Evolutionary conservation across 441 rosid genomes (phyloP), one percentile per base, ranked within the genome.

Genomic region (Gossypium gossypioides): DNA sequence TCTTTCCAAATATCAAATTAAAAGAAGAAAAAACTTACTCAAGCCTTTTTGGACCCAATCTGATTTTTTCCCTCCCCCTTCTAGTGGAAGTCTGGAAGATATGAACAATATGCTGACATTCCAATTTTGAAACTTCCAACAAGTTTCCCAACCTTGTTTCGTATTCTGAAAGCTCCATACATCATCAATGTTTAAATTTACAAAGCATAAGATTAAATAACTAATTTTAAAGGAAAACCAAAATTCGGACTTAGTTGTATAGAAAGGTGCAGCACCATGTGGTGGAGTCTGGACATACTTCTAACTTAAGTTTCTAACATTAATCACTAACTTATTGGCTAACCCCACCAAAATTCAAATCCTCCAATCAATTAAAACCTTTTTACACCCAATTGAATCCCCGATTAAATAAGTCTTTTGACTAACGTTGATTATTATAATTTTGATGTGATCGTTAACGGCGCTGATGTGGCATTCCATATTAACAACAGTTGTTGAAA

Each of bases 241-340:
- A 54, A 19, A 19, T 18, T 21, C 27, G 4, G 8, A 12, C 54
- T 50, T 50, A 50, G 18, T 50, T 50, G 54, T n/a, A 50, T 50
- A 3, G 40, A 25, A 60, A 2, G 10, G 37, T 60, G 65, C 8
- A 27, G 6, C n/a, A 4, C 7, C 34, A 58, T 58, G 63, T 2
- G 10, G 56, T 1, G 10, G 10, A 29, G 15, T n/a, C 24, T 32
- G 75, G 19, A 68, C 25, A 72, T 32, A 56, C 68, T 58, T 74
- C 34, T 50, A 67, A 58, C 68, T 58, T 15, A 59, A 74, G 77
- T 68, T 58, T 58, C 13, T 59, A 21, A 21, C 2, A 56, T 56
- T 56, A 21, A 9, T 21, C n/a, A 56, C 60, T 27, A 21, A 9
- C 15, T 21, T 4, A 56, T 9, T 15, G 0, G 15, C 1, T 13